phyloP scores from a whole-genome alignment of 352 stramenopile species.

The Poterioochromonas sp. region DNA sequence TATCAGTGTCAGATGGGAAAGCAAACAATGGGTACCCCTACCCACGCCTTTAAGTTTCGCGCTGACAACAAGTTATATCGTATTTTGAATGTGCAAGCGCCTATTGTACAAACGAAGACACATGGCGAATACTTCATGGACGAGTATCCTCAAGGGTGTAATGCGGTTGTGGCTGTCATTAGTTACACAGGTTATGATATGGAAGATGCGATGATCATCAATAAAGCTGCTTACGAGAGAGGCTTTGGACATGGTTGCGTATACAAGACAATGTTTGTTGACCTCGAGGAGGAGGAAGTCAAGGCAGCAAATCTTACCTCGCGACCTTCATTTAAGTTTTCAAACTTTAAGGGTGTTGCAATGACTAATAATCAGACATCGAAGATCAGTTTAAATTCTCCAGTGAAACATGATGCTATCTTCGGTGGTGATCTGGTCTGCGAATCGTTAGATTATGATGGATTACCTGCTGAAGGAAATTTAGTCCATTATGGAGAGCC shows the following conservation, averaged over 20 bases:
- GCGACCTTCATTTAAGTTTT: slow-evolving; percentile 9
- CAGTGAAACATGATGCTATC: slow-evolving; percentile 32
- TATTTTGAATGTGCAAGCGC: slow-evolving; percentile 93
- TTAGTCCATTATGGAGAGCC: slow-evolving; percentile 86
- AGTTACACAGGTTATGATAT: slow-evolving; percentile 91
- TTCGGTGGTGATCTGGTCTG: slow-evolving; percentile 42
- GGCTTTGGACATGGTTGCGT: slow-evolving; percentile 94
- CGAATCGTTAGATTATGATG: slow-evolving; percentile 80
- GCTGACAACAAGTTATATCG: slow-evolving; percentile 99
- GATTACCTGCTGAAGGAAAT: slow-evolving; percentile 87
- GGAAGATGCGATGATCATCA: slow-evolving; percentile 98
- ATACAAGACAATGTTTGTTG: slow-evolving; percentile 95
- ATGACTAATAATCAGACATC: slow-evolving; percentile 37
- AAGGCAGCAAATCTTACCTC: slow-evolving; percentile 22
- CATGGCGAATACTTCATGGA: slow-evolving; percentile 95
- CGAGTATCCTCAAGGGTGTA: slow-evolving; percentile 91
- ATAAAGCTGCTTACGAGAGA: slow-evolving; percentile 95
- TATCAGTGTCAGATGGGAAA: slow-evolving; percentile 99
- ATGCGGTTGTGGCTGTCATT: slow-evolving; percentile 98
- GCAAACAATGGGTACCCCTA: slow-evolving; percentile 98
- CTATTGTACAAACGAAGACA: slow-evolving; percentile 91
- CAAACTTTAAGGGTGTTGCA: slow-evolving; percentile 47
- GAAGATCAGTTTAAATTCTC: slow-evolving; percentile 41
- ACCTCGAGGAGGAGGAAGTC: slow-evolving; percentile 61
- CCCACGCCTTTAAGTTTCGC: slow-evolving; percentile 82